Evolutionary conservation across 352 stramenopile genomes (phyloP).

Genomic region (Globisporangium paddicum): DNA sequence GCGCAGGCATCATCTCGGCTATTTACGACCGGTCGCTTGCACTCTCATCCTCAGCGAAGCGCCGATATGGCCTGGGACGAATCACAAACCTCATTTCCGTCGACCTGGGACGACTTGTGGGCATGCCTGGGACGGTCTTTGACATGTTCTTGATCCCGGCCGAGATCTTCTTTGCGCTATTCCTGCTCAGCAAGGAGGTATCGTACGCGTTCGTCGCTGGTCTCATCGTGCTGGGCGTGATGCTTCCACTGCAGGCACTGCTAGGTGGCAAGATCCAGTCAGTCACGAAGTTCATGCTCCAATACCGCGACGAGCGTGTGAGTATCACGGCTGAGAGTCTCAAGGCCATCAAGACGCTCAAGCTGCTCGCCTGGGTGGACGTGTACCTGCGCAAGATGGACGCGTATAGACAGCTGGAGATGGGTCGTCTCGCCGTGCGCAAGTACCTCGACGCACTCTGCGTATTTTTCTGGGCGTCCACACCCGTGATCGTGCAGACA

Average conservation of each 20-base stretch:
- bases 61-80: conserved; percentile 38
- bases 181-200: conserved; percentile 70
- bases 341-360: conserved; percentile 71
- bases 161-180: conserved; percentile 71
- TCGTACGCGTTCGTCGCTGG: conserved; percentile 84
- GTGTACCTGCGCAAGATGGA: conserved; percentile 45
- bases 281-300: conserved; percentile 67
- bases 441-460: conserved; percentile 89
- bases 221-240: conserved; percentile 62
- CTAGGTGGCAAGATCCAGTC: conserved; percentile 75
- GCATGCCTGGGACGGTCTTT: conserved; percentile 69
- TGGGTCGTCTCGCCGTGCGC: conserved; percentile 57
- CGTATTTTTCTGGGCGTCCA: conserved; percentile 90
- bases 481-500: conserved; percentile 83
- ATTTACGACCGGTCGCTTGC: conserved; percentile 62
- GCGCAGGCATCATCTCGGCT: conserved; percentile 56
- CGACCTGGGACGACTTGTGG: conserved; percentile 68
- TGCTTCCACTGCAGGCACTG: conserved; percentile 83
- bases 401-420: conserved; percentile 49
- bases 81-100: conserved; percentile 80
- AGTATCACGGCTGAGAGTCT: conserved; percentile 60
- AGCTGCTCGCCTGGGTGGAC: conserved; percentile 67
- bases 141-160: conserved; percentile 74
- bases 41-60: conserved; percentile 27
- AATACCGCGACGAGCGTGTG: conserved; percentile 78